phyloP scores from a whole-genome alignment of 177 flowering plant genomes.

The Tripterygium wilfordii region DNA sequence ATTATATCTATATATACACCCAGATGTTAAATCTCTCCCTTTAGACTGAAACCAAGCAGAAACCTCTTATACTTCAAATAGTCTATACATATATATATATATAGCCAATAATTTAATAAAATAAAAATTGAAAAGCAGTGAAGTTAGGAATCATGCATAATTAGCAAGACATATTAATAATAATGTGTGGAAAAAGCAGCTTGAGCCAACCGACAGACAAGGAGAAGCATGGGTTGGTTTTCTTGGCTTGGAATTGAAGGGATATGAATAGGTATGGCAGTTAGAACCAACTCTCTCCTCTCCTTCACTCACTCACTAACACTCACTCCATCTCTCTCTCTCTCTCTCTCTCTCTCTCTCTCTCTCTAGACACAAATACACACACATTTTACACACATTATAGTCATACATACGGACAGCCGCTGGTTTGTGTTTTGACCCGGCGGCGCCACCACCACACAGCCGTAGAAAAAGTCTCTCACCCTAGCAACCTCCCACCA shows the following conservation, averaged over 20 bases:
- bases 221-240: slow-evolving; percentile 36
- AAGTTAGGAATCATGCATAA: no score
- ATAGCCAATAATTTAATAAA: no score
- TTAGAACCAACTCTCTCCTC: slow-evolving; percentile 29
- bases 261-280: slow-evolving; percentile 48
- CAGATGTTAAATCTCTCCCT: no score
- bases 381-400: slow-evolving; percentile 5
- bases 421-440: slow-evolving; percentile 17
- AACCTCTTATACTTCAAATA: no score
- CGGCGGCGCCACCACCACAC: slow-evolving; percentile 39
- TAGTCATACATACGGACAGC: slow-evolving; percentile 12
- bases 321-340: no score
- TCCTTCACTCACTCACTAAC: slow-evolving; percentile 5
- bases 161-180: no score
- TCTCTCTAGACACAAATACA: no score
- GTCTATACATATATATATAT: no score
- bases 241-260: slow-evolving; percentile 72
- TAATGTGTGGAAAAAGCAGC: slow-evolving; percentile 22
- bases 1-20: no score
- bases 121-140: no score
- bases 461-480: slow-evolving; percentile 51
- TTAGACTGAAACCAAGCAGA: no score
- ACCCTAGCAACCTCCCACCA: slow-evolving; percentile 31
- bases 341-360: slow-evolving; percentile 15
- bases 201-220: slow-evolving; percentile 42